These are phyloP conservation scores for Pezicula neosporulosa DNA, from an alignment of 2,329 filamentous ascomycete genomes.

Conservation along the genomic window DNA sequence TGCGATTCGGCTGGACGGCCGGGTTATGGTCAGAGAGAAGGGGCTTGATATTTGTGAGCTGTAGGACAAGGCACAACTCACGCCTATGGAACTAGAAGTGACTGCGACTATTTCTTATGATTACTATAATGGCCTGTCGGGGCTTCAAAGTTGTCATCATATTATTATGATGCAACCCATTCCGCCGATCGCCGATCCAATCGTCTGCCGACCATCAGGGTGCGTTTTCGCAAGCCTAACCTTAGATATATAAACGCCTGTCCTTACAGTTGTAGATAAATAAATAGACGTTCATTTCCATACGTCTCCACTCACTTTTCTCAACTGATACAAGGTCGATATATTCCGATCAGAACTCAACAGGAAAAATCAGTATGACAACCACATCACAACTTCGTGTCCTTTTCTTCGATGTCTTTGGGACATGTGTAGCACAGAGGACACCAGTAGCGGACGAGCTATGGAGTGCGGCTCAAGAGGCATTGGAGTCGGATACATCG, in stretches of 20 bases:
- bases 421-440: slow-evolving; percentile 14
- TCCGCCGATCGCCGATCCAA: no score
- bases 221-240: no score
- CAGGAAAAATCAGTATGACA: slow-evolving; percentile 11
- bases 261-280: slow-evolving; percentile 3
- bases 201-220: no score
- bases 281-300: slow-evolving; percentile 7
- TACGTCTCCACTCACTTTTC: slow-evolving; percentile 6
- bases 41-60: no score
- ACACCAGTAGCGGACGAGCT: slow-evolving; percentile 11
- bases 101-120: no score
- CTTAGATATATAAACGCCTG: background rate
- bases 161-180: no score
- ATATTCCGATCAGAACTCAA: slow-evolving; percentile 6
- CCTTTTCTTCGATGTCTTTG: slow-evolving; percentile 15
- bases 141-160: no score
- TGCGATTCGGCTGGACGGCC: no score
- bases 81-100: no score
- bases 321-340: slow-evolving; percentile 7
- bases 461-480: slow-evolving; percentile 12
- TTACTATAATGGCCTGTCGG: no score
- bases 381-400: slow-evolving; percentile 10
- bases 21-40: no score
- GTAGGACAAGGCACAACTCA: no score
- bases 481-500: slow-evolving; percentile 11